Percentiles rank a stretch among this genome's conserved stretches.
phyloP scores from a whole-genome alignment of 129 eudicot genomes.

The sunflower (Helianthus annuus) region HanXRQr2.0-SUNRISE NC_035446.2:160265439-160265938 shows the following conservation, averaged over 20 bases:
- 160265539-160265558: constrained; percentile 51
- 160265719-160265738: constrained; percentile 66
- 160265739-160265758: constrained; percentile 66
- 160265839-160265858: constrained; percentile 52
- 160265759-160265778: constrained; percentile 75
- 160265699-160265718: constrained; percentile 69
- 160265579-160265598: constrained; percentile 84
- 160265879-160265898: constrained; percentile 44
- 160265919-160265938: constrained; percentile 36
- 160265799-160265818: constrained; percentile 74
- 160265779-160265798: constrained; percentile 77
- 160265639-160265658: constrained; percentile 21
- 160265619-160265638: constrained; percentile 47
- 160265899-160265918: constrained; percentile 66
- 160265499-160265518: constrained; percentile 54
- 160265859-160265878: constrained; percentile 34
- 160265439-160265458: constrained; percentile 28
- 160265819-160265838: constrained; percentile 43
- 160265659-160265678: constrained; percentile 33
- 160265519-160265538: constrained; percentile 42
- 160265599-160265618: constrained; percentile 61
- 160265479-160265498: constrained; percentile 54
- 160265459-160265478: constrained; percentile 46
- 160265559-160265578: constrained; percentile 85
- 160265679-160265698: constrained; percentile 66